Evolutionary conservation across 2,329 filamentous ascomycete species (phyloP), one percentile per base, ranked within the genome.

Genomic region (Calonectria honghensis): DNA sequence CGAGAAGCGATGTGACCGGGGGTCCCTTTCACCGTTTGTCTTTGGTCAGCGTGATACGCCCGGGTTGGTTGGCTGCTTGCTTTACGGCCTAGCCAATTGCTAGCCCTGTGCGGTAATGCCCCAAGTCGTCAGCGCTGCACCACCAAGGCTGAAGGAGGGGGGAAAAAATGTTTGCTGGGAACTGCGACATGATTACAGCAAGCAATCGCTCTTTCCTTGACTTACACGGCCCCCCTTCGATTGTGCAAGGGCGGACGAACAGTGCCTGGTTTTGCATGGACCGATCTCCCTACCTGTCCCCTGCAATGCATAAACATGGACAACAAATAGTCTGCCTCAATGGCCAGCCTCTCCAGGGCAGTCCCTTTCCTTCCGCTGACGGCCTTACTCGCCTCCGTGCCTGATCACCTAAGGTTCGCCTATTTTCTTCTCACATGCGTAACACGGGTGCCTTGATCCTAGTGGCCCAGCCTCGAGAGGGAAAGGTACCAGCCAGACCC

Each of bases 11-110:
- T 45, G 27, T 45, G 39, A 37, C 51, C 66, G 32, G 51, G 50
- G 66, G 37, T 10, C 65, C 65, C 65, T 52, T 67, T 67, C 64
- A 67, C 64, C 64, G 64, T 67, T 63, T 41, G 57, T 63, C 57
- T 27, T 27, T 63, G 35, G 57, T 63, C 57, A 41, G 57, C 57
- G 57, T 29, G 57, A 63, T 37, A 63, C 37, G 35, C 57, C n/a
- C 20, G 45, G 32, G 37, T 57, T 41, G 29, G 50, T 54, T 14
- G 39, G 24, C 57, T 45, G 57, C 9, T 31, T 20, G 57, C 37
- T 4, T 24, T 32, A 13, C 32, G 20, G 20, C 54, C 7, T n/a
- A 27, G 35, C 37, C 57, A 63, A 63, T 63, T 63, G 57, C 37
- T 20, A 41, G 37, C 45, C 45, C n/a, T 24, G 24, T n/a, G 24